Evolutionary conservation across 805 yeast genomes (phyloP).

Genomic region (Grigorovia humatica): DNA sequence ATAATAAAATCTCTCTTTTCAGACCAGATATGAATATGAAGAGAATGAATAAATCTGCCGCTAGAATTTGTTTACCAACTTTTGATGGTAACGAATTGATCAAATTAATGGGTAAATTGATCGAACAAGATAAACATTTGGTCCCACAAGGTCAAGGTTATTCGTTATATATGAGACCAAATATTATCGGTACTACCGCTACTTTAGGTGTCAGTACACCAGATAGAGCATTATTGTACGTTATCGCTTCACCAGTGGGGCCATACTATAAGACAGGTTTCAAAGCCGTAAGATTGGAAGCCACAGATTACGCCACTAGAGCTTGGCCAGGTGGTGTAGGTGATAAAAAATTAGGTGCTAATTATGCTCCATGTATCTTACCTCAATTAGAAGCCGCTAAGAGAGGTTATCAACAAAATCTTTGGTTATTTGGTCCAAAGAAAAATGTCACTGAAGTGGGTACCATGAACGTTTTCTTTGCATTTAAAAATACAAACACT

Average conservation of each 20-base stretch:
- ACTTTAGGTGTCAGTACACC: conserved; percentile 85
- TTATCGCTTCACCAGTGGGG: conserved; percentile 93
- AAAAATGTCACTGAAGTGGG: conserved; percentile 90
- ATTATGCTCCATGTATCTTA: conserved; percentile 89
- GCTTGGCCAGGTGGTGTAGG: conserved; percentile 99
- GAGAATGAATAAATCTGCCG: conserved; percentile 83
- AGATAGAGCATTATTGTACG: conserved; percentile 67
- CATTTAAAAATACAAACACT: conserved; percentile 57
- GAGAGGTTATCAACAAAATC: conserved; percentile 90
- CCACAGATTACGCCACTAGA: conserved; percentile 91
- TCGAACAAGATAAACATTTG: conserved; percentile 62
- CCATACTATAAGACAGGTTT: conserved; percentile 93
- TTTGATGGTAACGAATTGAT: conserved; percentile 72
- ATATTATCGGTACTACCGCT: conserved; percentile 85
- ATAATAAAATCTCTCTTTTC: conserved; percentile 69
- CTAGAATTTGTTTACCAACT: conserved; percentile 78
- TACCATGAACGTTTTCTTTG: conserved; percentile 92
- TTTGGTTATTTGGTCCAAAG: conserved; percentile 93
- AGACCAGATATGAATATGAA: conserved; percentile 88
- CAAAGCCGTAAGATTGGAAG: conserved; percentile 90
- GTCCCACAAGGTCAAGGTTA: conserved; percentile 83
- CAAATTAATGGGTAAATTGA: conserved; percentile 65
- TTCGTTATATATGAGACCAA: conserved; percentile 88
- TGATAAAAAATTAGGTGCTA: conserved; percentile 91
- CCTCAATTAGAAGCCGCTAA: conserved; percentile 87